Percentiles rank a stretch among this genome's conserved stretches.
Conservation (phyloP, 805 yeast genomes). For the Metschnikowia shivogae region DNA sequence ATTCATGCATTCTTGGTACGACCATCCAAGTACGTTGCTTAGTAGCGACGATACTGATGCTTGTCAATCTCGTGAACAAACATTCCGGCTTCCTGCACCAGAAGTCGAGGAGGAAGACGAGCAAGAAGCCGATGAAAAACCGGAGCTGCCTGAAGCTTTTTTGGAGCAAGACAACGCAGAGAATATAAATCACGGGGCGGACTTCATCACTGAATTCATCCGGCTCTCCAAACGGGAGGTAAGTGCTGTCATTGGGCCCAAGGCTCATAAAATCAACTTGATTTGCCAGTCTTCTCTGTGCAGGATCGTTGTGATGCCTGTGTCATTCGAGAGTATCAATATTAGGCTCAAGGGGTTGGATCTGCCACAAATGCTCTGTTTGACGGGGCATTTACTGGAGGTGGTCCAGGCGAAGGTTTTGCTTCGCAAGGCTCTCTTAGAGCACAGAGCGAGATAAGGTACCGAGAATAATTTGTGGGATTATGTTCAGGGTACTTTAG, state of each 20-base stretch:
- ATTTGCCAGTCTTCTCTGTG: constrained; percentile 12
- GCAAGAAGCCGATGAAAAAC: too few species aligned
- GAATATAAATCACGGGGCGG: not conserved
- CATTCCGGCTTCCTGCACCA: too few species aligned
- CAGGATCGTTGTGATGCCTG: constrained; percentile 13
- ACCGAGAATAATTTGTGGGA: too few species aligned
- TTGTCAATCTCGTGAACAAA: too few species aligned
- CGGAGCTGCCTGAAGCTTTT: not conserved
- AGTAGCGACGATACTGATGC: too few species aligned
- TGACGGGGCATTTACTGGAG: constrained; percentile 13
- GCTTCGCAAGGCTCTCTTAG: constrained; percentile 12
- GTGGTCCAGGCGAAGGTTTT: constrained; percentile 11
- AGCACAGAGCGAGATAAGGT: not conserved
- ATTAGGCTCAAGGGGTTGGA: constrained; percentile 8
- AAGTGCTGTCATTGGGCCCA: constrained; percentile 12
- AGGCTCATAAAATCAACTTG: constrained; percentile 7
- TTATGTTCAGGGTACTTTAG: too few species aligned
- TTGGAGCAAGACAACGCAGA: not conserved
- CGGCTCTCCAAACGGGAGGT: constrained; percentile 13
- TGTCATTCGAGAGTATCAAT: constrained; percentile 11
- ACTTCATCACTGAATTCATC: constrained; percentile 10
- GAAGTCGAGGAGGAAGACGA: too few species aligned
- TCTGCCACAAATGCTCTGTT: constrained; percentile 11
- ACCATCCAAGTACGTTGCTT: too few species aligned
- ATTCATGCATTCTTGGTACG: too few species aligned